A percentile compares a stretch with the other conserved stretches of the same genome.
These are phyloP conservation scores for Fennellomyces sp. DNA, from an alignment of 371 early-diverging fungal species.

Conservation along the genomic window DNA sequence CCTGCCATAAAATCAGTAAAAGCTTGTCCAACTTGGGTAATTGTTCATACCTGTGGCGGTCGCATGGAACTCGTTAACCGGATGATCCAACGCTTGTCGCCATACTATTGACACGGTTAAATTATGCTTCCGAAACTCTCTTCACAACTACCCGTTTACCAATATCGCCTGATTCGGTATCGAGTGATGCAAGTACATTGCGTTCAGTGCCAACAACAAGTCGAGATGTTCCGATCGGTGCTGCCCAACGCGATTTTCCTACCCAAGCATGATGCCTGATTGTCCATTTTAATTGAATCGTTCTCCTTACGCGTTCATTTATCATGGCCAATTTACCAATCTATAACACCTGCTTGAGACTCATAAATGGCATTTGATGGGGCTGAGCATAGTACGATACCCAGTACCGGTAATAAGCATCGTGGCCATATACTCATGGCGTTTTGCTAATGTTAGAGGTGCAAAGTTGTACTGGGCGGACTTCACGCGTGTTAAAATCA, in stretches of 20 bases:
- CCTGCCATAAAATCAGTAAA: not conserved
- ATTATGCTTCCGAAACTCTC: too few relatives aligned
- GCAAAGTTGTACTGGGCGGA: too few relatives aligned
- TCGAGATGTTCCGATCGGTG: constrained; percentile 27
- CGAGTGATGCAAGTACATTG: constrained; percentile 64
- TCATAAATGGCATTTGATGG: constrained; percentile 12
- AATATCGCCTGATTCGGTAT: constrained; percentile 55
- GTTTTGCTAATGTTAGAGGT: too few relatives aligned
- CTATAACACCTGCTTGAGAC: constrained; percentile 28
- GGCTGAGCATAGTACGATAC: not conserved
- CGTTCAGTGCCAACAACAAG: constrained; percentile 62
- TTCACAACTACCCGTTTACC: too few relatives aligned
- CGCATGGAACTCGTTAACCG: constrained; percentile 1
- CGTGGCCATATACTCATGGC: not conserved
- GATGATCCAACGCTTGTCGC: constrained; percentile 9
- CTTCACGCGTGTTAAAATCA: too few relatives aligned
- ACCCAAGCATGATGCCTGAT: constrained; percentile 68
- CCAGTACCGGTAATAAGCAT: not conserved
- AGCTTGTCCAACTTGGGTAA: not conserved
- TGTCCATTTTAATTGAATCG: too few relatives aligned
- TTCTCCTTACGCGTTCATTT: not conserved
- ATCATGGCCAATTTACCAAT: constrained; percentile 18
- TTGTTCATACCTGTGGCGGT: constrained; percentile 4
- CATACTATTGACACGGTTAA: too few relatives aligned
- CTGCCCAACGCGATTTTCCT: constrained; percentile 50